Evolutionary conservation across 352 stramenopile genomes (phyloP), one percentile per base, ranked within the genome.

Genomic region (Globisporangium nodosum): DNA sequence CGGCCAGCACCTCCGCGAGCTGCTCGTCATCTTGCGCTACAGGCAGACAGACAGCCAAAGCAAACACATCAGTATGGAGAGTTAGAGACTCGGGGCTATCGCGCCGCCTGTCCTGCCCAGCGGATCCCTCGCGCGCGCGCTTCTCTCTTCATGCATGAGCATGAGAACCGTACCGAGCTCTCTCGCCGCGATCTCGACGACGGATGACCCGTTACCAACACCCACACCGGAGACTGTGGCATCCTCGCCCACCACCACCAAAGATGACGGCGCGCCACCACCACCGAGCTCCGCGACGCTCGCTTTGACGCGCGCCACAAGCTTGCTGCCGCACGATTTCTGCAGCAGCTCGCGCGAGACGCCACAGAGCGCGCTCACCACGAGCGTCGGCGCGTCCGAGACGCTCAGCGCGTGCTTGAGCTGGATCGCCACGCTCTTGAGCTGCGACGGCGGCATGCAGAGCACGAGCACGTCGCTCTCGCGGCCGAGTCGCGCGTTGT

Each of bases 391-490:
- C 0, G 52, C 33, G 0, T 74, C 50, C 20, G 49, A 64, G 15
- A 65, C 56, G 11, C 69, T 57, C 18, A 90, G 55, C 16, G 72
- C 64, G 40, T 84, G 78, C 48, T 78, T 79, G 69, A 88, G 75
- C 59, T 91, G 81, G 49, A 89, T 85, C 24, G 65, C 60, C 27
- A 91, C 76, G 53, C 67, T 82, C 52, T 86, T 87, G 56, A 91
- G 66, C 62, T 91, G 81, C 30, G 78, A 73, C 33, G 81, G 75
- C 39, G 77, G 71, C 63, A 87, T 81, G 56, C 78, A 88, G 11
- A 91, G 56, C 40, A 88, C 58, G 27, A 91, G 56, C 0, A 91
- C 51, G 58, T 89, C 73, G 50, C 65, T 78, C 55, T 89, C 77
- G 21, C 65, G 57, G 12, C 70, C 73, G 20, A 83, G 21, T 8